phyloP scores from a whole-genome alignment of 495 filamentous ascomycete species.

The Bacidia rubella region DNA sequence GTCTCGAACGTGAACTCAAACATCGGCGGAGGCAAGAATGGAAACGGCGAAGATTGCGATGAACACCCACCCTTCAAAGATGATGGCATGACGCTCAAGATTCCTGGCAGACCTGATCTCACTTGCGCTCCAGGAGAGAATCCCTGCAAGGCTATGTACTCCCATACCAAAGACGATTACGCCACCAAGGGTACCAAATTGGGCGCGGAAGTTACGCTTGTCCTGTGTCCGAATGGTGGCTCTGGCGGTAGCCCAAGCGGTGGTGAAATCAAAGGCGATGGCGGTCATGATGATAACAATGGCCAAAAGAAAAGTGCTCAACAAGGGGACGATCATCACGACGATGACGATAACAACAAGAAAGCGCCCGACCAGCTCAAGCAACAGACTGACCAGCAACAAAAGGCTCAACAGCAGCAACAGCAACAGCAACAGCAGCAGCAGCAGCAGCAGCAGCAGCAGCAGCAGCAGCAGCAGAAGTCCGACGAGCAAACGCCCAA shows the following conservation, averaged over 20 bases:
- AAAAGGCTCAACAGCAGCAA: not conserved
- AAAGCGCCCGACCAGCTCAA: not conserved
- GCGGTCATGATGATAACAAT: not conserved
- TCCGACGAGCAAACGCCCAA: not conserved
- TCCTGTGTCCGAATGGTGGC: constrained; percentile 7
- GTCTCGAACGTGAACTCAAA: constrained; percentile 15
- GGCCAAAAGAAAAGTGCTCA: not conserved
- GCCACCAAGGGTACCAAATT: constrained; percentile 7
- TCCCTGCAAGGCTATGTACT: constrained; percentile 11
- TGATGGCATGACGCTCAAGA: constrained; percentile 8
- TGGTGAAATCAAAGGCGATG: not conserved
- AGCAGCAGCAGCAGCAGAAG: not conserved
- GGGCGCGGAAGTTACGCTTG: constrained; percentile 2
- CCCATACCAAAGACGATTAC: constrained; percentile 8
- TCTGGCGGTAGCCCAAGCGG: constrained; percentile 3
- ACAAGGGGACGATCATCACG: not conserved
- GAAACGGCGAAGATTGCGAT: constrained; percentile 4
- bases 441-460: not conserved
- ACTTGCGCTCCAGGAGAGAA: constrained; percentile 6
- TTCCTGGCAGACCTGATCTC: constrained; percentile 3
- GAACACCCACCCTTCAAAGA: constrained; percentile 8
- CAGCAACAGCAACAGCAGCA: not conserved
- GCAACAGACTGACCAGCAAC: not conserved
- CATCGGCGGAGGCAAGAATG: constrained; percentile 2
- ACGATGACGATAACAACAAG: not conserved